A percentile compares a stretch with the other conserved stretches of the same genome.
phyloP scores from a whole-genome alignment of 768 basidiomycete genomes.

The Rhizopogon rudus region DNA sequence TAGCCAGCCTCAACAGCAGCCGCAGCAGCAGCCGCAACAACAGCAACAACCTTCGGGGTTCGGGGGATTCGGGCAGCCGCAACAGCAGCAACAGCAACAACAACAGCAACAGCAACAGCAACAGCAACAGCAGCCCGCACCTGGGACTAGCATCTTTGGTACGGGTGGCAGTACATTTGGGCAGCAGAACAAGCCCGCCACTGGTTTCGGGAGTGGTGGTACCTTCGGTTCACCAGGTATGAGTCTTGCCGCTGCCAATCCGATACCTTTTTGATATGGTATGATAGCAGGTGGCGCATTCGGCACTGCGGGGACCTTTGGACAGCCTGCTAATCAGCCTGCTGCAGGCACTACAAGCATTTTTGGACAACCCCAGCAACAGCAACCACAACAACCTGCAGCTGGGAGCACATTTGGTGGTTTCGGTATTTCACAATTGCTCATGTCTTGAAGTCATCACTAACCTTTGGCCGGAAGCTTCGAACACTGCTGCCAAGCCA shows the following conservation, averaged over 20 bases:
- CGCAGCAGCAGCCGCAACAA: slow-evolving; percentile 27
- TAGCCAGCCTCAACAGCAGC: slow-evolving; percentile 26
- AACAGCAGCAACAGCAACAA: slow-evolving; percentile 33
- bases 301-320: slow-evolving; percentile 17
- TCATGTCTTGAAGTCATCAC: not conserved
- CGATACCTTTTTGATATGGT: slow-evolving; percentile 2
- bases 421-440: slow-evolving; percentile 25
- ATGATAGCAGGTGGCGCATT: slow-evolving; percentile 15
- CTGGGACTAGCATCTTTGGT: slow-evolving; percentile 29
- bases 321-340: slow-evolving; percentile 22
- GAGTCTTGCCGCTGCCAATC: not conserved
- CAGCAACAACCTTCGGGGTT: slow-evolving; percentile 36
- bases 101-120: slow-evolving; percentile 34
- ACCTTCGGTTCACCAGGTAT: slow-evolving; percentile 22
- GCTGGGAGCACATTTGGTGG: slow-evolving; percentile 34
- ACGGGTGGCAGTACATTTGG: slow-evolving; percentile 23
- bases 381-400: slow-evolving; percentile 21
- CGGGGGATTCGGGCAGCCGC: slow-evolving; percentile 49
- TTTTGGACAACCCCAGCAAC: slow-evolving; percentile 35
- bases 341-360: slow-evolving; percentile 15
- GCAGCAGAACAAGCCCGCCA: slow-evolving; percentile 25
- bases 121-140: slow-evolving; percentile 24
- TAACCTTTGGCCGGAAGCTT: slow-evolving; percentile 17
- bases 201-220: slow-evolving; percentile 20
- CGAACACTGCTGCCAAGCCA: slow-evolving; percentile 35